phyloP scores from a whole-genome alignment of 2,329 filamentous ascomycete genomes.

The Aspergillus awamori region DNA sequence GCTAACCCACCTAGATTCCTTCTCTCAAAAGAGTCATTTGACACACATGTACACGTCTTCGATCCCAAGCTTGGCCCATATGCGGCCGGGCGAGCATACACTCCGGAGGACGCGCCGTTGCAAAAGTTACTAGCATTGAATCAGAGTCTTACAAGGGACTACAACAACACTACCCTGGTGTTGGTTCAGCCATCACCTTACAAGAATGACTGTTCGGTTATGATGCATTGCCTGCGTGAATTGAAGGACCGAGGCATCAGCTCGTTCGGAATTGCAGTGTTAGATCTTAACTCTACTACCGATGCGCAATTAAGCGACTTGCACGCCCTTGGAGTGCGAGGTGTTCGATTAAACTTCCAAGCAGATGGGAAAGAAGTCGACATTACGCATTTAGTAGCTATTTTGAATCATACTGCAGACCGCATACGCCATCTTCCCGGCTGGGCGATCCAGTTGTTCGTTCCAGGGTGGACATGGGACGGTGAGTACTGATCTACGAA shows the following conservation, averaged over 20 bases:
- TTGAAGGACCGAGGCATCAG: not conserved
- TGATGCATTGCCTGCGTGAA: conserved; percentile 4
- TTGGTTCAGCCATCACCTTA: conserved; percentile 8
- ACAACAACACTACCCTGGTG: not conserved
- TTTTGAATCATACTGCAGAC: not conserved
- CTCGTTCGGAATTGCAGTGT: not conserved
- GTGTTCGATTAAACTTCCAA: conserved; percentile 5
- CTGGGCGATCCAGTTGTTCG: conserved; percentile 11
- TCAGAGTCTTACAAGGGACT: not conserved
- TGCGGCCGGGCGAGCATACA: conserved; percentile 1
- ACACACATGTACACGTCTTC: conserved; percentile 8
- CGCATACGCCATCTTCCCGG: not conserved
- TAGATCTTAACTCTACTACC: not conserved
- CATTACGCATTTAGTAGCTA: not conserved
- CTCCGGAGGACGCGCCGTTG: conserved; percentile 1
- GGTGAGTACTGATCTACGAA: not conserved
- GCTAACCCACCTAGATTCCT: not conserved
- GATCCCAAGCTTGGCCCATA: conserved; percentile 6
- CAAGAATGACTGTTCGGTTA: not conserved
- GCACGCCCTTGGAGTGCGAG: not conserved
- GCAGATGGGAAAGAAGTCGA: conserved; percentile 3
- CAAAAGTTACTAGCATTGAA: not conserved
- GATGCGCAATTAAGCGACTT: not conserved
- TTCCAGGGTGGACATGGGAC: conserved; percentile 5
- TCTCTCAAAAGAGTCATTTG: not conserved